Base-by-base conservation (phyloP, 179 eudicot genomes). In the Corrigiola litoralis region DNA sequence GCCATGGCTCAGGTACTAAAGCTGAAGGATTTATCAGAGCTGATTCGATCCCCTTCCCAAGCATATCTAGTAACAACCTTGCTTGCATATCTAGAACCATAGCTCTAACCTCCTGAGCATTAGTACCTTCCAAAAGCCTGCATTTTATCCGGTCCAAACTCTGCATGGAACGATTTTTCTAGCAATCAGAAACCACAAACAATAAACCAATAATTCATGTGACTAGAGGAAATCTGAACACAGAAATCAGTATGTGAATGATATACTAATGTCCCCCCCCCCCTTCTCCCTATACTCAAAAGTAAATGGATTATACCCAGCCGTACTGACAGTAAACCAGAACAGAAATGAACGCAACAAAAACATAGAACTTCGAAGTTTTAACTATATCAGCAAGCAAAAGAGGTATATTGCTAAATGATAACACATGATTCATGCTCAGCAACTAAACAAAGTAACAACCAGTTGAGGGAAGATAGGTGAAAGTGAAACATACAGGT, bases 31-130 rank as follows among this genome's bases (percentile, higher is more conserved):
- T 90, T 48, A 84, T 67, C 63, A 92, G 72, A 53, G 95, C 96
- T 10, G 98, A 87, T 69, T 92, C 98, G 67, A 92, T 92, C 69
- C 98, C 98, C 73, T 86, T 90, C 49, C 97, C 98, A 67, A 92
- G 82, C 98, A 92, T 92, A 80, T 92, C 96, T 75, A 92, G 77
- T 75, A 92, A 72, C 81, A 92, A 45, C 79, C 98, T 90, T 61
- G 98, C 98, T 75, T 92, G 98, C 98, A 92, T 92, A 71, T 92
- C 98, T 45, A 92, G 85, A 73, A 92, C 98, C 95, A 92, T 92
- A 45, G 98, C 98, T 80, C 98, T 84, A 56, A 92, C 98, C 79
- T 92, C 98, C 72, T 92, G 98, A 66, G 95, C 95, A 60, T 79
- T 92, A 31, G 95, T 83, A 58, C 98, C 98, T 81, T 92, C 98